Percentiles rank a stretch among this genome's conserved stretches.
Conservation (phyloP, 2,329 filamentous ascomycete genomes). For the Pseudopithomyces chartarum region DNA sequence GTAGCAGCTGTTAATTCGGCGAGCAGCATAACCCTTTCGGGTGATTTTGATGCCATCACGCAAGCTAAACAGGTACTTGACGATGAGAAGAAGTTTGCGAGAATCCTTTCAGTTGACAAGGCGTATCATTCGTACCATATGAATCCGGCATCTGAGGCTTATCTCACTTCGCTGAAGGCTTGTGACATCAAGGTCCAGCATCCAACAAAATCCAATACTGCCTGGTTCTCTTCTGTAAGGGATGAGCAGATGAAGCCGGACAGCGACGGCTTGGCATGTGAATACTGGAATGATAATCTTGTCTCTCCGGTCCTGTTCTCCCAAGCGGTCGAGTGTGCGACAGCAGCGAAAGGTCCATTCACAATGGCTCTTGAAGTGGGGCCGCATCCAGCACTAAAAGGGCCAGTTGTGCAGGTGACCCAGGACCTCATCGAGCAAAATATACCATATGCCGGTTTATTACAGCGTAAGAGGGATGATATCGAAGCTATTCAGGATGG, state of each 20-base stretch:
- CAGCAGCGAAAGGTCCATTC: constrained; percentile 27
- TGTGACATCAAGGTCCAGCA: background rate
- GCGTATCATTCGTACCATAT: constrained; percentile 56
- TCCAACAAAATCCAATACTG: background rate
- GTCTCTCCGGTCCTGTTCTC: constrained; percentile 50
- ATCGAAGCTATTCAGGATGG: too few relatives aligned
- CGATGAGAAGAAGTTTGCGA: constrained; percentile 45
- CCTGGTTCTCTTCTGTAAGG: constrained; percentile 15
- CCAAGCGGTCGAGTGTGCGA: constrained; percentile 41
- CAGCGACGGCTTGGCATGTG: background rate
- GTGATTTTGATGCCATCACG: constrained; percentile 47
- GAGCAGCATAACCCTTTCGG: constrained; percentile 50
- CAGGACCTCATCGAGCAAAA: too few relatives aligned
- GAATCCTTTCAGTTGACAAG: constrained; percentile 48
- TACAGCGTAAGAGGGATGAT: too few relatives aligned
- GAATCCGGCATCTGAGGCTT: constrained; percentile 19
- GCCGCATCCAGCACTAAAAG: constrained; percentile 53
- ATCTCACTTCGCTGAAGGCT: constrained; percentile 10
- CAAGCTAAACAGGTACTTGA: constrained; percentile 38
- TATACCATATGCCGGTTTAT: too few relatives aligned
- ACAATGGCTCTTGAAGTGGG: constrained; percentile 53
- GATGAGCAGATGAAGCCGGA: background rate
- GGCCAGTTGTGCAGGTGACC: too few relatives aligned
- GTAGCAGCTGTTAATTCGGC: constrained; percentile 36
- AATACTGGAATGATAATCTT: constrained; percentile 57